Evolutionary conservation across 1,284 basidiomycete species (phyloP), one percentile per base, ranked within the genome.

Genomic region (Rhodotorula sp.): DNA sequence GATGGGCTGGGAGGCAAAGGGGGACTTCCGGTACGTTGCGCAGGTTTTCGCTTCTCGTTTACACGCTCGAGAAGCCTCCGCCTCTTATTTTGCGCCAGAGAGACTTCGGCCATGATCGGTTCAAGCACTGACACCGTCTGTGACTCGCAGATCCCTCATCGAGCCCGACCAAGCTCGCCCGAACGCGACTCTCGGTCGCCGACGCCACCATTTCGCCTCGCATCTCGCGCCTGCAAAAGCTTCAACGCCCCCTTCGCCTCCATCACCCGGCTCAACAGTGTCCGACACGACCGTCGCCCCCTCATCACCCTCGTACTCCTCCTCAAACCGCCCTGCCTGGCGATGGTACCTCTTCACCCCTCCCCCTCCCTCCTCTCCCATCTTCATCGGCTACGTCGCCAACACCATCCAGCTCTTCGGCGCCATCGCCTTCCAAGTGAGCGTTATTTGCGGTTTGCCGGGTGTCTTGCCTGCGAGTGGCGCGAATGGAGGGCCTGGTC

Each of bases 391-490:
- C 7, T 75, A 71, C 59, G 34, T 68, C 46, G 73, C 73, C 27
- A 73, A 67, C 51, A 22, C 60, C 7, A 36, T 75, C 27, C 73
- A 75, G 46, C 55, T 71, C 10, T 63, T 73, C 34, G 71, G 71
- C 19, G 72, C 71, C 10, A 52, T 27, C 11, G 30, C 55, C 17
- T 75, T 75, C 62, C 63, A 56, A n/a, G 52, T 75, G n/a, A 56
- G 56, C 7, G 59, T 62, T 7, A 54, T 73, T 3, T 71, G 65
- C 27, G 71, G 73, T 3, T 32, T 75, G 20, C 73, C 73, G 3
- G 73, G 73, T 7, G 60, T 68, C 0, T n/a, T 75, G 29, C 65
- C 68, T 2, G 11, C 36, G 20, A 34, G 32, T 7, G 61, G 65
- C 1, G 9, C 17, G 4, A 22, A 10, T 1, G 68, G 68, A 2